These are phyloP conservation scores for Aspergillus melleus DNA, from an alignment of 2,329 filamentous ascomycete species.

Conservation along the genomic window DNA sequence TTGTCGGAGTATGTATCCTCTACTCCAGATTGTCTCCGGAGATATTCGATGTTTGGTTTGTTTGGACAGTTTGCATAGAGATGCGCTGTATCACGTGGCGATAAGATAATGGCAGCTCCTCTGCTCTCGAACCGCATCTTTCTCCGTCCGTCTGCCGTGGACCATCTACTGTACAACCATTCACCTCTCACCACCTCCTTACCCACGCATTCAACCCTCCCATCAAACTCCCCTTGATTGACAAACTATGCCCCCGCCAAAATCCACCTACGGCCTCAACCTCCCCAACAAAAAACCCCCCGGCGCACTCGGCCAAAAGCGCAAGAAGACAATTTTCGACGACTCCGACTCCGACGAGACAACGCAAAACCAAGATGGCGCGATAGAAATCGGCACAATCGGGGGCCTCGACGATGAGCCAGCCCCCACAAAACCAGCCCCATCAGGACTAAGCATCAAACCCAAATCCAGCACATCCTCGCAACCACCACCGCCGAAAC, in stretches of 20 bases:
- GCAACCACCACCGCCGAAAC: constrained; percentile 30
- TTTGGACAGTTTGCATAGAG: neutral
- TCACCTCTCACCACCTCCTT: neutral
- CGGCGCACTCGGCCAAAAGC: constrained; percentile 42
- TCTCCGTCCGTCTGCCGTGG: neutral
- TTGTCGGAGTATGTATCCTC: neutral
- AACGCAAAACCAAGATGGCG: constrained; percentile 14
- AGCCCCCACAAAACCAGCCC: neutral
- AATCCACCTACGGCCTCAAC: constrained; percentile 42
- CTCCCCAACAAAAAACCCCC: constrained; percentile 37
- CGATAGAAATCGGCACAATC: constrained; percentile 39
- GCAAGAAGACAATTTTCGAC: constrained; percentile 50
- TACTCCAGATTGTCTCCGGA: neutral
- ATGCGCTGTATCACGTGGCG: neutral
- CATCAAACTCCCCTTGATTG: neutral
- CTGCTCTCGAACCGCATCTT: neutral
- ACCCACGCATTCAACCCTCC: neutral
- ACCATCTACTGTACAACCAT: neutral
- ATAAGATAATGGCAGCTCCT: constrained; percentile 2
- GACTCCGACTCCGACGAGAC: constrained; percentile 44
- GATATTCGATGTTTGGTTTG: neutral
- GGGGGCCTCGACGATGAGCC: constrained; percentile 33
- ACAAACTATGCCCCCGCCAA: constrained; percentile 35
- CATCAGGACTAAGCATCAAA: neutral
- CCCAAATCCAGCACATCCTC: constrained; percentile 15